Percentiles rank a stretch among this genome's conserved stretches.
These are phyloP conservation scores for Trametes hirsuta DNA, from an alignment of 1,284 basidiomycete species.

Conservation along the genomic window DNA sequence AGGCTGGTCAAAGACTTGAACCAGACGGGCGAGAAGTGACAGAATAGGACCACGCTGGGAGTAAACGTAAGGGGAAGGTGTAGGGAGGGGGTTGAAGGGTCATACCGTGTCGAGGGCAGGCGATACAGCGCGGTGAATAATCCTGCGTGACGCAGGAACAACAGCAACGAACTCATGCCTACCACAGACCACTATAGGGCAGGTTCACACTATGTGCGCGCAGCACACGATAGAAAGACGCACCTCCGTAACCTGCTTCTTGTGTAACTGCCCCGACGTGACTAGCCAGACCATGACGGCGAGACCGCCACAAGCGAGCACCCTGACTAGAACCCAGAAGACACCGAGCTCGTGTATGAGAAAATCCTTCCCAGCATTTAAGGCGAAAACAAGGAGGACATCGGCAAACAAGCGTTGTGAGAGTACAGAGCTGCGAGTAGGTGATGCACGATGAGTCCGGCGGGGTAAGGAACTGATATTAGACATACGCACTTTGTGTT, in stretches of 20 bases:
- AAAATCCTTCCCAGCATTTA: slow-evolving; percentile 67
- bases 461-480: too few relatives aligned
- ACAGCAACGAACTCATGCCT: slow-evolving; percentile 63
- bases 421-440: slow-evolving; percentile 42
- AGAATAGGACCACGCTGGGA: slow-evolving; percentile 64
- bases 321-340: slow-evolving; percentile 73
- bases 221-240: neutral
- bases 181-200: slow-evolving; percentile 64
- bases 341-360: slow-evolving; percentile 67
- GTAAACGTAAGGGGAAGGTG: neutral
- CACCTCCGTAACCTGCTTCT: slow-evolving; percentile 62
- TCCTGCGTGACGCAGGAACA: slow-evolving; percentile 70
- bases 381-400: slow-evolving; percentile 60
- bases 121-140: slow-evolving; percentile 63
- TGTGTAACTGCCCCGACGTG: slow-evolving; percentile 52
- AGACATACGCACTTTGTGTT: slow-evolving; percentile 11
- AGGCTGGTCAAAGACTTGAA: slow-evolving; percentile 53
- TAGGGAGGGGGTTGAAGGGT: neutral
- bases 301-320: slow-evolving; percentile 66
- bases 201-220: neutral
- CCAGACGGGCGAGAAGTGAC: slow-evolving; percentile 70
- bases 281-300: slow-evolving; percentile 62
- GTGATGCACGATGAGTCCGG: neutral
- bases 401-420: slow-evolving; percentile 62
- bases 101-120: slow-evolving; percentile 65